Evolutionary conservation across 1,139 yeast genomes (phyloP), one percentile per base, ranked within the genome.

Genomic region (Scheffersomyces quercinus): DNA sequence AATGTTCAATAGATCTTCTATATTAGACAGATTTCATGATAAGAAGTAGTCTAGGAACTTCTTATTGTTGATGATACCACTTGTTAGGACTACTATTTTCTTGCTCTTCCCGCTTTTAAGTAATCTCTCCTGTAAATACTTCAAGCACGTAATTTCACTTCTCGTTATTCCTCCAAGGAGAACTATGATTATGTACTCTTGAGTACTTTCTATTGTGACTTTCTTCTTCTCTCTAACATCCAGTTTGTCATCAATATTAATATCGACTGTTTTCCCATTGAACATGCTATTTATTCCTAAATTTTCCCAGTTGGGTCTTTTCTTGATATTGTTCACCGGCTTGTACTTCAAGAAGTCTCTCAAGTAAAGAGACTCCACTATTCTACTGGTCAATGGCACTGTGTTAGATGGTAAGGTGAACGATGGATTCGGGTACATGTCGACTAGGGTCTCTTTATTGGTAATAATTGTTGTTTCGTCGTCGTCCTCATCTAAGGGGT

Each of bases 101-200:
- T 77, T 77, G 26, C 64, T 56, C 37, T 64, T 58, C 1, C 73
- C 71, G 29, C 50, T 49, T 33, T 53, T 52, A 29, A 54, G 53
- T 35, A 74, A 58, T 42, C 67, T 65, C 41, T 67, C 64, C 42
- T 84, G 79, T 28, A 85, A 65, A 44, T 74, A 75, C 53, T 83
- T 70, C 43, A 88, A 70, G 14, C 89, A 82, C 10, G 88, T 76
- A 10, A 88, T 68, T 59, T 88, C 96, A 11, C 89, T 78, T 57
- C 85, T 77, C 0, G 96, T 86, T n/a, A 88, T 68, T 0, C 96
- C 96, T 7, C 96, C 96, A 35, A 88, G 60, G 44, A 79, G 56
- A 28, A 73, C 72, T 3, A 80, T 65, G 28, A 86, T 66, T 30
- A 85, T 74, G 40, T 78, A 79, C 57, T 73, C 70, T 43, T 39